A percentile compares a stretch with the other conserved stretches of the same genome.
Conservation (phyloP, 2,329 filamentous ascomycete species). For the Ceratocystis eucalypticola region DNA sequence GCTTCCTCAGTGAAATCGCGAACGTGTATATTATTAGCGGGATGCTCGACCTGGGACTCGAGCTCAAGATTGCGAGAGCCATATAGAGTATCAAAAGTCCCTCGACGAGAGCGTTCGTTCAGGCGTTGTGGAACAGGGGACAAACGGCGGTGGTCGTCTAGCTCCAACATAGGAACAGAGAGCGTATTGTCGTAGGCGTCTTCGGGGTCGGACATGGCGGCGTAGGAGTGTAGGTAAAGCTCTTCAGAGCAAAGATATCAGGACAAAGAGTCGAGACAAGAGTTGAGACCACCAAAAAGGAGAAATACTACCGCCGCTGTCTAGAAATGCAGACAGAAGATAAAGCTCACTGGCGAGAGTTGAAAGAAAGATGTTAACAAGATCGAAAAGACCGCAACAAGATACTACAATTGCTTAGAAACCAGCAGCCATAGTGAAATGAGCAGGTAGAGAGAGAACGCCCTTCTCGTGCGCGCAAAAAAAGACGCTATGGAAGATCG, state of each 20-base stretch:
- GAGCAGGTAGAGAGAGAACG: neutral
- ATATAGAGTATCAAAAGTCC: constrained; percentile 60
- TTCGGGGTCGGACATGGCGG: constrained; percentile 55
- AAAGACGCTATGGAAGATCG: neutral
- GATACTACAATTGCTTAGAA: constrained; percentile 6
- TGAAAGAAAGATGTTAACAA: neutral
- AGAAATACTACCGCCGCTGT: neutral
- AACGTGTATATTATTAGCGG: constrained; percentile 34
- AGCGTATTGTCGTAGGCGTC: constrained; percentile 46
- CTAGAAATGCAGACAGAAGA: neutral
- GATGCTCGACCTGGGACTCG: constrained; percentile 23
- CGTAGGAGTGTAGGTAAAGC: neutral
- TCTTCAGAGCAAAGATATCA: neutral
- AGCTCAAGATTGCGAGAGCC: constrained; percentile 32
- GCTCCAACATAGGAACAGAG: constrained; percentile 62
- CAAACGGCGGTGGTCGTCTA: constrained; percentile 77
- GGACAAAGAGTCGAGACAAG: neutral
- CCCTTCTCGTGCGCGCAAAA: neutral
- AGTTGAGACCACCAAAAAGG: neutral
- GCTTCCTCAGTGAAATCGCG: constrained; percentile 83
- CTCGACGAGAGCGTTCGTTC: constrained; percentile 46
- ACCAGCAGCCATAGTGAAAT: constrained; percentile 12
- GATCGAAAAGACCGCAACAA: neutral
- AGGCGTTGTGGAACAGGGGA: constrained; percentile 44
- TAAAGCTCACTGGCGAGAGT: neutral